Base-by-base conservation (phyloP, 257 asterid species). In the Solanum pinnatisectum region DNA sequence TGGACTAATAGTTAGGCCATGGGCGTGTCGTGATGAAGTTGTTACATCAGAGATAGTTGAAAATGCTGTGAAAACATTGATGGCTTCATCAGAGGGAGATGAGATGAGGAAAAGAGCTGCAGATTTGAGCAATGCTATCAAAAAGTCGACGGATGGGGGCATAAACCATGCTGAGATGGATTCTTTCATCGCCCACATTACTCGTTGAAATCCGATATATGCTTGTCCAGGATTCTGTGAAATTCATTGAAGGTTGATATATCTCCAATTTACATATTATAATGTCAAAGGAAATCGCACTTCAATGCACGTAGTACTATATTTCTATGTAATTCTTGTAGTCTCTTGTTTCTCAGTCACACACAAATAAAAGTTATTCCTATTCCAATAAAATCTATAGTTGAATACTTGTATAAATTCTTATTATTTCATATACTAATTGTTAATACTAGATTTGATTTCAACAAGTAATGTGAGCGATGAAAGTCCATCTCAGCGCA, bases 31-130 rank as follows among this genome's bases (percentile, higher is more conserved):
- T 84, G 84, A 83, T 5, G 92, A 92, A 82, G 22, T 87, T n/a
- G 94, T 92, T 86, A 44, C 33, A 84, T 76, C 94, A 40, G 3
- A 13, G 7, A 37, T n/a, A 1, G 89, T 92, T 4, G 90, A 92
- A 78, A 82, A 44, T 1, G 92, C 84, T 7, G 89, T 93, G 20
- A 72, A 78, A 37, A 82, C 87, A 81, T 87, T 93, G 59, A 91
- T 93, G 94, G 87, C 16, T 32, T 78, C 92, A 65, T 83, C 74
- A 63, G 92, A 92, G 60, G 93, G 94, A 73, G 88, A 3, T 33
- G 88, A 84, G 88, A 87, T 90, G 91, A 89, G 94, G 72, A 81
- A 65, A 89, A 90, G 91, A 35, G 96, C 94, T 14, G 92, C 89
- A n/a, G 92, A 87, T 70, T 32, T 91, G 42, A 92, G 96, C 4